A percentile compares a stretch with the other conserved stretches of the same genome.
Evolutionary conservation across 208 protist species (phyloP).

Genomic region (Leishmania tarentolae): DNA sequence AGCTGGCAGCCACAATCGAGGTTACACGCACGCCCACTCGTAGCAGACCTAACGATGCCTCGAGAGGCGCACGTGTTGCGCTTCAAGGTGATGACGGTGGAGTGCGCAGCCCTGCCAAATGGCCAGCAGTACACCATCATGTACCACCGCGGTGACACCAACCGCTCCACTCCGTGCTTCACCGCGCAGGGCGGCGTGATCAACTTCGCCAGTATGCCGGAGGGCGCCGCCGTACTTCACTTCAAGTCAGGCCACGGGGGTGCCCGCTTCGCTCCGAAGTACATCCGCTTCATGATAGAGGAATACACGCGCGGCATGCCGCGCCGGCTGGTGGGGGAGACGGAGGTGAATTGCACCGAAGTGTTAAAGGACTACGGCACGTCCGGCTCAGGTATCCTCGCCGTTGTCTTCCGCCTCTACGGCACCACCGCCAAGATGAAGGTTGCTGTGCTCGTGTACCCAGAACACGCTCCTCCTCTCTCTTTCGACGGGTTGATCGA

Average conservation of each 20-base stretch:
- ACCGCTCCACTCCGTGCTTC: constrained; percentile 78
- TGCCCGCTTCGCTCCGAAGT: constrained; percentile 72
- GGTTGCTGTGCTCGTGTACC: constrained; percentile 78
- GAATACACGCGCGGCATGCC: constrained; percentile 75
- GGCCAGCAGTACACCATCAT: constrained; percentile 83
- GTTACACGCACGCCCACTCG: not conserved
- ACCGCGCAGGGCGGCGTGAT: constrained; percentile 57
- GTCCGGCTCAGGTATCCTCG: constrained; percentile 37
- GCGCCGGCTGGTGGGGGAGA: constrained; percentile 68
- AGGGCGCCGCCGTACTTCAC: constrained; percentile 76
- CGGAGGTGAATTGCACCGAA: constrained; percentile 70
- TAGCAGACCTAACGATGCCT: constrained; percentile 30
- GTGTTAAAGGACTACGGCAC: constrained; percentile 38
- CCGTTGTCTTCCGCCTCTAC: constrained; percentile 64
- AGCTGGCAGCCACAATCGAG: not conserved
- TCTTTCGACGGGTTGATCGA: constrained; percentile 66
- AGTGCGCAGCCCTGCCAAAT: constrained; percentile 59
- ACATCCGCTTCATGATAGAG: constrained; percentile 81
- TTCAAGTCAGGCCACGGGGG: constrained; percentile 65
- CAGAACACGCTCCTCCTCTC: constrained; percentile 49
- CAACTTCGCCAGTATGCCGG: constrained; percentile 84
- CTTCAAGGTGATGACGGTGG: constrained; percentile 75
- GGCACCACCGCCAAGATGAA: constrained; percentile 61
- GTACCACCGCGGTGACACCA: constrained; percentile 74
- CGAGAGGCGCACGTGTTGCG: constrained; percentile 74